Conservation (phyloP, 2,329 filamentous ascomycete species). For the Cercospora zeae-maydis region DNA sequence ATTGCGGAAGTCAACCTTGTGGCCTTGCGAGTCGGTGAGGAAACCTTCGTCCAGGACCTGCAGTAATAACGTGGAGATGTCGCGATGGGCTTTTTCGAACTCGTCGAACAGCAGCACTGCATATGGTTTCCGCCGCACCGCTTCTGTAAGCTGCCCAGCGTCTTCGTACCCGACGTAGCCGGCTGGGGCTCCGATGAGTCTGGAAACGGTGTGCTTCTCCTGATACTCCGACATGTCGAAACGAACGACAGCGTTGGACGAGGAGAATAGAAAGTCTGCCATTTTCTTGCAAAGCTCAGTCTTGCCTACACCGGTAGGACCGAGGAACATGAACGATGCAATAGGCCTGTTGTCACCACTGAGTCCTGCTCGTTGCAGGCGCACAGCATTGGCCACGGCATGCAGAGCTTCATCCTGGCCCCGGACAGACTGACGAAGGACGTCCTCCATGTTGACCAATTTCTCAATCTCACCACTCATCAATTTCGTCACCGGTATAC, state of each 20-base stretch:
- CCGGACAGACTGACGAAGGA: constrained; percentile 74
- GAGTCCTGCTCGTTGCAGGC: constrained; percentile 87
- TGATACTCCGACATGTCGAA: constrained; percentile 99
- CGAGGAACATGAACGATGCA: constrained; percentile 96
- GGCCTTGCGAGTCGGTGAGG: constrained; percentile 89
- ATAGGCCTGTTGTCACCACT: constrained; percentile 88
- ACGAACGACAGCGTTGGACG: constrained; percentile 81
- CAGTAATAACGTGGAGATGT: constrained; percentile 85
- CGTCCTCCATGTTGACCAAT: constrained; percentile 92
- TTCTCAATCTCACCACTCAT: constrained; percentile 94
- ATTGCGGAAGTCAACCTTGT: constrained; percentile 95
- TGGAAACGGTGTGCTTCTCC: constrained; percentile 92
- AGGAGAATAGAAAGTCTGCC: constrained; percentile 88
- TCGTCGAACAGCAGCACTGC: constrained; percentile 94
- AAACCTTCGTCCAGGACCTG: constrained; percentile 96
- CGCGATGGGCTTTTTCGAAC: constrained; percentile 94
- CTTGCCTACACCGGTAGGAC: constrained; percentile 94
- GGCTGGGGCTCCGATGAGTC: constrained; percentile 86
- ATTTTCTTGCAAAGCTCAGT: constrained; percentile 97
- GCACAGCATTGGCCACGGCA: constrained; percentile 86
- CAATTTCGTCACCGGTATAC: constrained; percentile 87
- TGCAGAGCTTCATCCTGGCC: constrained; percentile 92
- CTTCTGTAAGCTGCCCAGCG: constrained; percentile 91
- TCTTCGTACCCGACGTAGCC: constrained; percentile 97
- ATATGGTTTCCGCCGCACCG: constrained; percentile 90